Percentiles rank a stretch among this genome's conserved stretches.
phyloP scores from a whole-genome alignment of 192 early-diverging fungal species.

The Gonapodya prolifera region DNA sequence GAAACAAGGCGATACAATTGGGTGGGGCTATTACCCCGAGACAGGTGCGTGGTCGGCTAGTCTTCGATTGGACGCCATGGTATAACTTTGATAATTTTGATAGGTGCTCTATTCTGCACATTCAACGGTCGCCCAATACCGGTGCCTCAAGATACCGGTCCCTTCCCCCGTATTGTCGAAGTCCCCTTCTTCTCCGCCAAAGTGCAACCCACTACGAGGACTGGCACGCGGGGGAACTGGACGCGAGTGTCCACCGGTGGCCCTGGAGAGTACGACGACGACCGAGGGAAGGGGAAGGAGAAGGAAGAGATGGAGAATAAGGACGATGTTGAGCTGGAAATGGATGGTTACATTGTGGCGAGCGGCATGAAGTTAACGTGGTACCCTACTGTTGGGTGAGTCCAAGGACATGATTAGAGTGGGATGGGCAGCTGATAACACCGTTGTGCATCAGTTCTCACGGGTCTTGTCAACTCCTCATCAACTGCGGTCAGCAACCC shows the following conservation, averaged over 20 bases:
- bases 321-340: background rate
- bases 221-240: too few relatives aligned
- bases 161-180: background rate
- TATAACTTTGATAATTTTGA: background rate
- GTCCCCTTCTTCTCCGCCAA: background rate
- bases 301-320: background rate
- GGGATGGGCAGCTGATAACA: too few relatives aligned
- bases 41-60: background rate
- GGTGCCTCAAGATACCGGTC: background rate
- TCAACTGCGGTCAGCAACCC: background rate
- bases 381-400: background rate
- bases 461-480: background rate
- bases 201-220: background rate
- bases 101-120: conserved; percentile 4
- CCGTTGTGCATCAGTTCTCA: background rate
- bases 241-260: too few relatives aligned
- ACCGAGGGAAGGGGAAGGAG: background rate
- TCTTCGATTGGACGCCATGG: background rate
- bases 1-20: background rate
- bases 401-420: too few relatives aligned
- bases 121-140: conserved; percentile 2
- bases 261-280: background rate
- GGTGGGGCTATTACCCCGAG: background rate
- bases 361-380: background rate
- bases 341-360: background rate